These are phyloP conservation scores for Penicillium lagena DNA, from an alignment of 495 filamentous ascomycete species.

Conservation along the genomic window DNA sequence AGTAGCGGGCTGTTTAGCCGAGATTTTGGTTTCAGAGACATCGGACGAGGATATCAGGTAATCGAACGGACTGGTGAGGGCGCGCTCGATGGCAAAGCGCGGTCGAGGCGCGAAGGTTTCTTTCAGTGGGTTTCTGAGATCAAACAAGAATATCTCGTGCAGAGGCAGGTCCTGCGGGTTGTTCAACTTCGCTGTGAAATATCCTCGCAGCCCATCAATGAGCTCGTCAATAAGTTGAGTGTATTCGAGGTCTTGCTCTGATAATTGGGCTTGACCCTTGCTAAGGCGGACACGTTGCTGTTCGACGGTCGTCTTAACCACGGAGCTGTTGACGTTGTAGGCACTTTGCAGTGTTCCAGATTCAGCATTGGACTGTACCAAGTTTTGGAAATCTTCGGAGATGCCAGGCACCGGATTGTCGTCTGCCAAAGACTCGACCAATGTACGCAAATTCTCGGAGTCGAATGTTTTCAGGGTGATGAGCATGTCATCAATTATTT, in stretches of 20 bases:
- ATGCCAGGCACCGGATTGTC: too few species aligned
- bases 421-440: conserved; percentile 12
- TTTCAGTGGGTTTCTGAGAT: conserved; percentile 69
- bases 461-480: conserved; percentile 42
- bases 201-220: conserved; percentile 45
- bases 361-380: conserved; percentile 32
- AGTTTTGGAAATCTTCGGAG: conserved; percentile 15
- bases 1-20: conserved; percentile 65
- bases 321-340: conserved; percentile 63
- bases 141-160: conserved; percentile 79
- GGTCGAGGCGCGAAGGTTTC: conserved; percentile 79
- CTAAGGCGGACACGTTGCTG: conserved; percentile 83
- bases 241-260: conserved; percentile 68
- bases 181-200: conserved; percentile 47
- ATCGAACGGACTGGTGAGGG: conserved; percentile 72
- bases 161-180: conserved; percentile 60
- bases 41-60: conserved; percentile 67
- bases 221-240: conserved; percentile 66
- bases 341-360: conserved; percentile 60
- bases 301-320: conserved; percentile 76
- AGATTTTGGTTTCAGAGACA: conserved; percentile 27
- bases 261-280: conserved; percentile 68
- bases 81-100: conserved; percentile 72
- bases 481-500: conserved; percentile 48
- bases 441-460: conserved; percentile 27